Evolutionary conservation across 257 asterid species (phyloP).

Genomic region (Oldenlandia corymbosa): DNA sequence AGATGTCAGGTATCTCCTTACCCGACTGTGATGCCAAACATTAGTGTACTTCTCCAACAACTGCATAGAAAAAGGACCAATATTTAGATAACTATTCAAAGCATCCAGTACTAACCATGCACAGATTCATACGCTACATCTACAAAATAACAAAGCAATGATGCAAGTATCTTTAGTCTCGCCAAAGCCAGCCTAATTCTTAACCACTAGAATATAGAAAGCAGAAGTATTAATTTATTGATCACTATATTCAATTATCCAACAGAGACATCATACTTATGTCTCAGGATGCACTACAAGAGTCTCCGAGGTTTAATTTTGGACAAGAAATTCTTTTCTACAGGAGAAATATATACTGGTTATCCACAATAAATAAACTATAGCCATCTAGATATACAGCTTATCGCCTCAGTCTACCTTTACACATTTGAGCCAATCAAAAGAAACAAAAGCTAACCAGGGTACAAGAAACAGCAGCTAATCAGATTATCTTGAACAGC

Average conservation of each 20-base stretch:
- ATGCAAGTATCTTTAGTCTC: too few relatives aligned
- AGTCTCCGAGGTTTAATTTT: background rate
- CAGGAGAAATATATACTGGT: background rate
- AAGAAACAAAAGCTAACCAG: too few relatives aligned
- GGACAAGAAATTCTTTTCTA: background rate
- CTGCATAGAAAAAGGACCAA: constrained; percentile 32
- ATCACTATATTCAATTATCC: background rate
- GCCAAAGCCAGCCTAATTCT: too few relatives aligned
- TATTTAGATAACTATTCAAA: constrained; percentile 4
- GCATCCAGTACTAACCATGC: too few relatives aligned
- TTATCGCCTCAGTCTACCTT: background rate
- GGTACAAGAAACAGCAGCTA: background rate
- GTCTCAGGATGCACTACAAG: background rate
- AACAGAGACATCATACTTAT: too few relatives aligned
- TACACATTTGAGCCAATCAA: too few relatives aligned
- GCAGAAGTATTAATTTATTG: background rate
- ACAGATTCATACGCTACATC: too few relatives aligned
- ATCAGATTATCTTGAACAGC: background rate
- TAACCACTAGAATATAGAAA: background rate
- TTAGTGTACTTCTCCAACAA: constrained; percentile 62
- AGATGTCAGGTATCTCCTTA: constrained; percentile 72
- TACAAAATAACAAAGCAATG: too few relatives aligned
- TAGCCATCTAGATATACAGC: background rate
- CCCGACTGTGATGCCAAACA: constrained; percentile 84
- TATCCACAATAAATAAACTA: background rate